Percentiles rank a stretch among this genome's conserved stretches.
These are phyloP conservation scores for Cinchona pubescens DNA, from an alignment of 257 asterid species.

Conservation along the genomic window DNA sequence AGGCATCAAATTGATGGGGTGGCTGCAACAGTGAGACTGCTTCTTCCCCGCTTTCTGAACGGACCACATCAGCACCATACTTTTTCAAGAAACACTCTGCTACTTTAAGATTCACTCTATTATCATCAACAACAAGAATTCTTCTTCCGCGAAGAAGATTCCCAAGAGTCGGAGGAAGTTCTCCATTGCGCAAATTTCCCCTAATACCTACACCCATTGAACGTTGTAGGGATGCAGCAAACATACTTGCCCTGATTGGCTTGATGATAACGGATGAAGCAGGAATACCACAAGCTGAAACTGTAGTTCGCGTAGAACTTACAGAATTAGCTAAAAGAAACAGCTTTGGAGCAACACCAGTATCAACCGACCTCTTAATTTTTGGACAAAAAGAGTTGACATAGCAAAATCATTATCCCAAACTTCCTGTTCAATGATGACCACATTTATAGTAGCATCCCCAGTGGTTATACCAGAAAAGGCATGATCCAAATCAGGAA, in stretches of 20 bases:
- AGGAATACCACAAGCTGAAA: slow-evolving; percentile 28
- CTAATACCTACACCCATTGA: slow-evolving; percentile 61
- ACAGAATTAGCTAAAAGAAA: slow-evolving; percentile 60
- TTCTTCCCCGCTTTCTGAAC: slow-evolving; percentile 68
- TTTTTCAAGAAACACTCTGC: slow-evolving; percentile 80
- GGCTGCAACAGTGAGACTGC: slow-evolving; percentile 67
- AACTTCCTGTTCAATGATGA: slow-evolving; percentile 69
- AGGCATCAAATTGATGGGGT: slow-evolving; percentile 89
- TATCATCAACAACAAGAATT: slow-evolving; percentile 85
- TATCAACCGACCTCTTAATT: slow-evolving; percentile 27
- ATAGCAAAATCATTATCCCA: slow-evolving; percentile 52
- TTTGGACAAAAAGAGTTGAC: slow-evolving; percentile 27
- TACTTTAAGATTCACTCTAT: slow-evolving; percentile 83
- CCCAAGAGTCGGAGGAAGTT: slow-evolving; percentile 47
- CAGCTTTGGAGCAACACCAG: slow-evolving; percentile 34
- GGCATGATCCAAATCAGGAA: slow-evolving; percentile 35
- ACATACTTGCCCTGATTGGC: slow-evolving; percentile 83
- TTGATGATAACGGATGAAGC: slow-evolving; percentile 53
- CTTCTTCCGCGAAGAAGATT: slow-evolving; percentile 73
- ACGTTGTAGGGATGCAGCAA: slow-evolving; percentile 78
- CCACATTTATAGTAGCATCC: slow-evolving; percentile 34
- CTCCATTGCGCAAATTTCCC: slow-evolving; percentile 49
- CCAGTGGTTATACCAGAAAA: slow-evolving; percentile 23
- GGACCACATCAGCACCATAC: slow-evolving; percentile 91
- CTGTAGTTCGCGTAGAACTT: slow-evolving; percentile 27